Evolutionary conservation across 2,329 filamentous ascomycete species (phyloP).

Genomic region (Scopulariopsis brevicaulis): DNA sequence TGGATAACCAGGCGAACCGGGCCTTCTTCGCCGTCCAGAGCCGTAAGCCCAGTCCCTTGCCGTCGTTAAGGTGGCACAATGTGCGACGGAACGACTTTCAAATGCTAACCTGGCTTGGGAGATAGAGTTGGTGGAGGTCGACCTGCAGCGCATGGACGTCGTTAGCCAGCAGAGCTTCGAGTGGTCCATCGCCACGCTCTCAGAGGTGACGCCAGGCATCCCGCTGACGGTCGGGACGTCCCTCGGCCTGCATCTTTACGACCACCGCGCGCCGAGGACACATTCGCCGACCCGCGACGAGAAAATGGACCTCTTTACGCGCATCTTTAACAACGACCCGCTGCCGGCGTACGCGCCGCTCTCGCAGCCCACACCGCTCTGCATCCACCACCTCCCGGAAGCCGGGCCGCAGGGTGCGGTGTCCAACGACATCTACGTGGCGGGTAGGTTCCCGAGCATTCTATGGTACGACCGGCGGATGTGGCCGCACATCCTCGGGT

Average conservation of each 20-base stretch:
- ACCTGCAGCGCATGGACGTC: constrained; percentile 61
- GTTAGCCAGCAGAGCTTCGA: constrained; percentile 63
- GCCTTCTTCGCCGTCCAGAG: constrained; percentile 76
- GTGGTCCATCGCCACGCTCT: constrained; percentile 75
- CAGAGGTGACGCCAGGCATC: constrained; percentile 50
- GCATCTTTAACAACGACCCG: constrained; percentile 39
- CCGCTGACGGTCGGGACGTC: constrained; percentile 80
- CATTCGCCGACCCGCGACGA: constrained; percentile 16
- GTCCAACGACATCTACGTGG: constrained; percentile 76
- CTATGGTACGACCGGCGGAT: constrained; percentile 80
- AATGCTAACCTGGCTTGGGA: not conserved
- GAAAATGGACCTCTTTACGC: constrained; percentile 18
- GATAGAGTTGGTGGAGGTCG: constrained; percentile 62
- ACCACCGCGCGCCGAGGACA: constrained; percentile 43
- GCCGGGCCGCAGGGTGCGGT: constrained; percentile 38
- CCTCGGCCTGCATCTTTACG: constrained; percentile 70
- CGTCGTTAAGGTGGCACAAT: no score
- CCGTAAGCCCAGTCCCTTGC: constrained; percentile 29
- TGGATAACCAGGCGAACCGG: constrained; percentile 54
- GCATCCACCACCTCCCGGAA: constrained; percentile 65
- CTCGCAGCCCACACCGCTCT: constrained; percentile 70
- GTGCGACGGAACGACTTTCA: not conserved
- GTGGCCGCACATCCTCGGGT: constrained; percentile 66
- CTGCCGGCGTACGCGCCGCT: constrained; percentile 56
- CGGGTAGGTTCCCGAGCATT: constrained; percentile 79